Percentiles rank a stretch among this genome's conserved stretches.
Evolutionary conservation across 2,329 filamentous ascomycete genomes (phyloP).

Genomic region (Neurospora crassa): DNA sequence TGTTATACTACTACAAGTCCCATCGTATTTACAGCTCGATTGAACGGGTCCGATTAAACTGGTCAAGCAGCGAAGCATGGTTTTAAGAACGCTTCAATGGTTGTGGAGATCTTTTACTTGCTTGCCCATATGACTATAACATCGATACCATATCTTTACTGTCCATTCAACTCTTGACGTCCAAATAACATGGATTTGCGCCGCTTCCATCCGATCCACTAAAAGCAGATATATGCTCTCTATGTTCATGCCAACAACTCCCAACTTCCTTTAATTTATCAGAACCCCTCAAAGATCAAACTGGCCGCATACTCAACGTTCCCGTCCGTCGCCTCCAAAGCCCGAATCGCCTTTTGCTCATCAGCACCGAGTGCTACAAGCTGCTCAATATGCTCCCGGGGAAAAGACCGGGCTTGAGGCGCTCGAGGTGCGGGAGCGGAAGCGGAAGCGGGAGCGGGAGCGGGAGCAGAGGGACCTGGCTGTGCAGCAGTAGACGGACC

Average conservation of each 20-base stretch:
- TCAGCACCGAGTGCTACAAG: constrained; percentile 71
- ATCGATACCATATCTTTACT: background rate
- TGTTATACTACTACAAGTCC: background rate
- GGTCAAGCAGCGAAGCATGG: background rate
- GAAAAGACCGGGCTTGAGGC: constrained; percentile 34
- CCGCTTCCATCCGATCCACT: background rate
- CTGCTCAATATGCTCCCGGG: constrained; percentile 61
- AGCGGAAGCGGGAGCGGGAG: constrained; percentile 7
- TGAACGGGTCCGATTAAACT: background rate
- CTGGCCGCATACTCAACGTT: constrained; percentile 85
- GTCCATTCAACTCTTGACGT: background rate
- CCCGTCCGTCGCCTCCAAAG: constrained; percentile 72
- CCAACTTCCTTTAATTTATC: background rate
- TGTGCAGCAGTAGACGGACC: constrained; percentile 16
- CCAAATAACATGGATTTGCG: background rate
- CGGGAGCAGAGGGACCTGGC: constrained; percentile 9
- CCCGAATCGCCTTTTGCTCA: constrained; percentile 65
- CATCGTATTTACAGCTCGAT: background rate
- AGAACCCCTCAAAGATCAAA: constrained; percentile 51
- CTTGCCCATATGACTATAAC: background rate
- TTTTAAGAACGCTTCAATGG: background rate
- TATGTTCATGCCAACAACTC: constrained; percentile 16
- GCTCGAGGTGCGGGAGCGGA: constrained; percentile 9
- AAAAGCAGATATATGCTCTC: background rate
- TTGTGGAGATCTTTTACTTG: background rate